Percentiles rank a stretch among this genome's conserved stretches.
These are phyloP conservation scores for Beauveria asiatica DNA, from an alignment of 2,329 filamentous ascomycete genomes.

Conservation along the genomic window DNA sequence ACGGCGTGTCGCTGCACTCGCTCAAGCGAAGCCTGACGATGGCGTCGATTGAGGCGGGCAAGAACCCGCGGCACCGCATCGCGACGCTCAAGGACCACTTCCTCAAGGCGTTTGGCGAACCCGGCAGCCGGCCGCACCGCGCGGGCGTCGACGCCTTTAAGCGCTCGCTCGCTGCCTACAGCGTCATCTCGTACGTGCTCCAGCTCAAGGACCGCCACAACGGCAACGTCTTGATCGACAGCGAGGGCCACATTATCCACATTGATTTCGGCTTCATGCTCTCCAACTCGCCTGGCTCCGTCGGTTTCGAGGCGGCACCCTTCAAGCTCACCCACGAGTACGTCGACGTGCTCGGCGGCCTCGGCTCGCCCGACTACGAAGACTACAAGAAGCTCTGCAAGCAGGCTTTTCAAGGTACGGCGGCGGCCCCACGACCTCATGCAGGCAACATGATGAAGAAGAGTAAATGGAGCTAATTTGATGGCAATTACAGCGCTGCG, in stretches of 20 bases:
- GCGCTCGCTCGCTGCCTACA: conserved; percentile 75
- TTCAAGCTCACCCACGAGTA: conserved; percentile 85
- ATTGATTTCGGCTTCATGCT: conserved; percentile 90
- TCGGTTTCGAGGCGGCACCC: conserved; percentile 78
- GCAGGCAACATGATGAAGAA: not conserved
- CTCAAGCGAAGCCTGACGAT: conserved; percentile 75
- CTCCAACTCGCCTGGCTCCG: conserved; percentile 74
- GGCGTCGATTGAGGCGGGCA: conserved; percentile 61
- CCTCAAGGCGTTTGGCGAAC: conserved; percentile 65
- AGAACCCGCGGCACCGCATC: conserved; percentile 66
- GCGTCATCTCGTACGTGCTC: conserved; percentile 73
- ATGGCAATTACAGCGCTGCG: conserved; percentile 48
- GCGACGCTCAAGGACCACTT: conserved; percentile 78
- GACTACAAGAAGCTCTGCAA: conserved; percentile 75
- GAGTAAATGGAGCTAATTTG: not conserved
- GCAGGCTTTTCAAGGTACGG: conserved; percentile 66
- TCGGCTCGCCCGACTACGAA: conserved; percentile 60
- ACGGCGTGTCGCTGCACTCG: conserved; percentile 79
- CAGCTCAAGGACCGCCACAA: conserved; percentile 84
- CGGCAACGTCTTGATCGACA: conserved; percentile 78
- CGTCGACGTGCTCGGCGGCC: conserved; percentile 70
- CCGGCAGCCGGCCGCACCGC: conserved; percentile 59
- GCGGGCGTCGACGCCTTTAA: conserved; percentile 72
- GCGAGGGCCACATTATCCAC: conserved; percentile 77
- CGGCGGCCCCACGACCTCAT: too few relatives aligned